Percentiles rank a stretch among this genome's conserved stretches.
Conservation (phyloP, 2,329 filamentous ascomycete genomes). For the Dissoconium aciculare region DNA sequence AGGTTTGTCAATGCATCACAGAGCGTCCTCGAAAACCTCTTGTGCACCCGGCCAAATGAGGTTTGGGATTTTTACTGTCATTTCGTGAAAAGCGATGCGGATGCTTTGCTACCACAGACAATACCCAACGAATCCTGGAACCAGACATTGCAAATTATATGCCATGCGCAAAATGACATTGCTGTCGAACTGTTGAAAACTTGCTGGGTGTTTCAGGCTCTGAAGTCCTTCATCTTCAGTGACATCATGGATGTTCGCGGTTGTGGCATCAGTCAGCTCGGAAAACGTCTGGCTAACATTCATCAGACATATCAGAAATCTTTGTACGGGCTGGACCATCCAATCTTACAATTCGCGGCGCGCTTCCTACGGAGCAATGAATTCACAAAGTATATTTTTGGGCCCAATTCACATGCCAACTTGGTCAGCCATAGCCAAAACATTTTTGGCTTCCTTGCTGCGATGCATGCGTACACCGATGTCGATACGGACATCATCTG, state of each 20-base stretch:
- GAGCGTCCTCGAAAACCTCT: constrained; percentile 4
- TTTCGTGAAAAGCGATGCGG: constrained; percentile 13
- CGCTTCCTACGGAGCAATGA: constrained; percentile 53
- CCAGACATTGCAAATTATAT: constrained; percentile 6
- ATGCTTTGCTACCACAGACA: constrained; percentile 10
- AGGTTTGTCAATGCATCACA: constrained; percentile 4
- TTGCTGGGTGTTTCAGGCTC: constrained; percentile 55
- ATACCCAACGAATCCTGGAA: constrained; percentile 1
- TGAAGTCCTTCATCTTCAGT: constrained; percentile 61
- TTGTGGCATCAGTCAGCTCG: constrained; percentile 60
- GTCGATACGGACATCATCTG: constrained; percentile 68
- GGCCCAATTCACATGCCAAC: constrained; percentile 82
- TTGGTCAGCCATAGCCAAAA: constrained; percentile 69
- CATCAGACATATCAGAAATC: constrained; percentile 37
- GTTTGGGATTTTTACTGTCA: constrained; percentile 11
- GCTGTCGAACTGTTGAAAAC: constrained; percentile 38
- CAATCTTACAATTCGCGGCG: constrained; percentile 52
- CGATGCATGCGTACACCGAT: constrained; percentile 57
- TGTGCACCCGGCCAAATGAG: constrained; percentile 4
- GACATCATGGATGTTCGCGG: constrained; percentile 85
- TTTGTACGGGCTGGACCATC: constrained; percentile 24
- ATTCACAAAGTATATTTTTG: constrained; percentile 73
- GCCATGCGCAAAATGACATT: constrained; percentile 7
- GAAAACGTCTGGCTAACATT: constrained; percentile 50
- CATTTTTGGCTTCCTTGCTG: constrained; percentile 72